A percentile compares a stretch with the other conserved stretches of the same genome.
Conservation (phyloP, 768 basidiomycete species). For the Serendipita sp. region DNA sequence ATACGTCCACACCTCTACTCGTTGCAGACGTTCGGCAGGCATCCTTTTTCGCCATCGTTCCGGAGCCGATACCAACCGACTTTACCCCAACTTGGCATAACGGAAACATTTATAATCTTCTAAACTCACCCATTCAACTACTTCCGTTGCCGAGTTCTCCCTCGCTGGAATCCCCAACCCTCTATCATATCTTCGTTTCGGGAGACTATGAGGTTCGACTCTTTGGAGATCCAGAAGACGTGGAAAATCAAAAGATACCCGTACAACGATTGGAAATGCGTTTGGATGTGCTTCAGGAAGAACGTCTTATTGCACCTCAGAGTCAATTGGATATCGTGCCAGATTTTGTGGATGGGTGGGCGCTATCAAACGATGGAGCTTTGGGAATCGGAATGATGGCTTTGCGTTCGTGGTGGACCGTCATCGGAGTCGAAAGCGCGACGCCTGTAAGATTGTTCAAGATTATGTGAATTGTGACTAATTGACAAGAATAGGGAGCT, state of each 20-base stretch:
- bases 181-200: slow-evolving; percentile 56
- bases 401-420: background rate
- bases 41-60: slow-evolving; percentile 59
- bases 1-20: slow-evolving; percentile 27
- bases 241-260: slow-evolving; percentile 28
- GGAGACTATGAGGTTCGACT: slow-evolving; percentile 83
- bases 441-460: slow-evolving; percentile 32
- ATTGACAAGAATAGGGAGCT: slow-evolving; percentile 19
- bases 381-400: slow-evolving; percentile 35
- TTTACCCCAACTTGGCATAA: slow-evolving; percentile 45
- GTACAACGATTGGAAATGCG: slow-evolving; percentile 30
- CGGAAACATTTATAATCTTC: slow-evolving; percentile 75
- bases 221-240: slow-evolving; percentile 54
- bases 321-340: slow-evolving; percentile 37
- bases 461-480: slow-evolving; percentile 43
- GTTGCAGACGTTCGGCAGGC: slow-evolving; percentile 50
- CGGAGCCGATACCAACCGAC: slow-evolving; percentile 18
- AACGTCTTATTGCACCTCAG: slow-evolving; percentile 38
- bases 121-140: slow-evolving; percentile 31
- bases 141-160: slow-evolving; percentile 36
- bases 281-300: slow-evolving; percentile 12
- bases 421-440: no score
- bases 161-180: slow-evolving; percentile 26
- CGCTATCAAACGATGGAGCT: slow-evolving; percentile 45
- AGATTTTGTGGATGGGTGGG: slow-evolving; percentile 58